Evolutionary conservation across 371 early-diverging fungal genomes (phyloP), one percentile per base, ranked within the genome.

Genomic region (Circinella minor): DNA sequence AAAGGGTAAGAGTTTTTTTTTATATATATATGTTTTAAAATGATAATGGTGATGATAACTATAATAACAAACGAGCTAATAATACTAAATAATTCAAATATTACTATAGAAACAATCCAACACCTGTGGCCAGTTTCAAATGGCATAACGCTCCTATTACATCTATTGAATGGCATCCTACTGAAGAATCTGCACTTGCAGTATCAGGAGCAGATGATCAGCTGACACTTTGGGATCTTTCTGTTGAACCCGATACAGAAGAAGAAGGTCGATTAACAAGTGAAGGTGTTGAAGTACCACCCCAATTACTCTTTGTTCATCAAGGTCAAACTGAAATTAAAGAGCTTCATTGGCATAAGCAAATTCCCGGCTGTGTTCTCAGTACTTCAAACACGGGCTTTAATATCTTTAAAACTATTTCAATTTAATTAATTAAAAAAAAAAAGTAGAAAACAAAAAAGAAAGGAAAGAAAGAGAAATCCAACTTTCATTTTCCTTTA

Each of bases 111-210:
- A 74, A 77, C 14, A 81, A 81, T 36, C 92, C 93, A 51, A 85
- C 87, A 20, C 94, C 99, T 0, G 95, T 96, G n/a, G 98, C 98
- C 17, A 89, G 89, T n/a, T 97, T 97, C 85, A 89, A 91, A 68
- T 99, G 99, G 99, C 98, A 99, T 84, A 87, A 88, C 62, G 88
- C 85, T 37, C 93, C 97, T 6, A 91, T 99, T 71, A 97, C 98
- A 4, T 96, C 97, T 11, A 94, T 99, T 70, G 98, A 99, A 81
- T 99, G 98, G 98, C 92, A 95, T 71, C 96, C 97, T 8, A 88
- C 86, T 4, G 99, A 99, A 74, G 92, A 93, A 69, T 96, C 97
- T 14, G 90, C 96, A 17, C 76, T 98, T 60, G 96, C 92, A n/a
- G 97, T 95, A 11, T 81, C 95, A 8, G 97, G 98, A 13, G 96